Base-by-base conservation (phyloP, 805 yeast genomes). In the Metschnikowia proteae region DNA sequence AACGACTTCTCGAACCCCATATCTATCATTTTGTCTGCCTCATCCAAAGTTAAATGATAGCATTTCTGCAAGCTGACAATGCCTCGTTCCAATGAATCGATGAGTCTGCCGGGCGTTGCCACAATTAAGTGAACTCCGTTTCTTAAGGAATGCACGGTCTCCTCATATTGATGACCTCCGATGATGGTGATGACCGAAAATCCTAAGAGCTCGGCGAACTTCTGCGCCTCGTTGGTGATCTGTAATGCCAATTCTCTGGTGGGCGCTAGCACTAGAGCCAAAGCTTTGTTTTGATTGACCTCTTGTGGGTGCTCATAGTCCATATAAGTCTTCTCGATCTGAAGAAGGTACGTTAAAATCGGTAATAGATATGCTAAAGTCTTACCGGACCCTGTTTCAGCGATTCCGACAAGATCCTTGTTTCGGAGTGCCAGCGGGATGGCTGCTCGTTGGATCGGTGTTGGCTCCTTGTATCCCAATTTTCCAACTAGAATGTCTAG, bases 351-450 rank as follows among this genome's bases (percentile, higher is more conserved):
- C 2, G 81, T 63, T 7, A 87, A 60, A 44, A 88, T 66, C 0
- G 99, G 98, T 2, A 92, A 65, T 8, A 87, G 63, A 65, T 84
- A 92, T 2, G 95, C 85, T 9, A 91, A 71, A 0, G 99, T 92
- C 62, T 94, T 92, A 58, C 99, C 99, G 1, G 96, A 87, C 9
- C 99, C 99, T 0, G 99, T 92, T 56, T 90, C 90, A 0, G 98
- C 97, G n/a, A 91, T 79, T 10, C 96, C 98, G 22, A 91, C 74
- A 2, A 88, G 72, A 63, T 92, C 97, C 25, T 80, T 66, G 3
- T 76, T 70, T 0, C 70, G 62, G 23, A 83, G 58, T 0, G 85
- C 83, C 26, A 84, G 68, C 0, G 97, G 97, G 4, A 92, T 81
- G 0, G 97, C 78, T 0, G 95, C 94, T 53, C 97, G 70, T 63